These are phyloP conservation scores for Amphicarpaea edgeworthii DNA, from an alignment of 306 rosid genomes.

Conservation along the genomic window DNA sequence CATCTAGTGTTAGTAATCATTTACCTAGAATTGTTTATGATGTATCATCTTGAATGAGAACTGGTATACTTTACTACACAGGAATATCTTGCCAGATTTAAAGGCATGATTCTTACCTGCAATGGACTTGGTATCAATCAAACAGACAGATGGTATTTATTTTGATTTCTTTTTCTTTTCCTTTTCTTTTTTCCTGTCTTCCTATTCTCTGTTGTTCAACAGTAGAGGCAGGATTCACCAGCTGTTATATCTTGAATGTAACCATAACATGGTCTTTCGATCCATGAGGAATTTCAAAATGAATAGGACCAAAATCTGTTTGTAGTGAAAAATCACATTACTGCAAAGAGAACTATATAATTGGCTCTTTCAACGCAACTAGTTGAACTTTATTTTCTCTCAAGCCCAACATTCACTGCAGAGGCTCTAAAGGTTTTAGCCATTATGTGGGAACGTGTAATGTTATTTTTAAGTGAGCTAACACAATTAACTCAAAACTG, in stretches of 20 bases:
- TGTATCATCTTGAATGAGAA: slow-evolving; percentile 20
- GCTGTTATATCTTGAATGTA: slow-evolving; percentile 2
- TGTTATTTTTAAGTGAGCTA: not conserved
- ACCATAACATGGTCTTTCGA: not conserved
- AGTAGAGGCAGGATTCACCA: slow-evolving; percentile 10
- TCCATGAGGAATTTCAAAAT: slow-evolving; percentile 10
- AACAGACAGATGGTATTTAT: slow-evolving; percentile 58
- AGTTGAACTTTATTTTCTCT: slow-evolving; percentile 1
- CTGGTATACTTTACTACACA: slow-evolving; percentile 44
- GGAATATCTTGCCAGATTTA: slow-evolving; percentile 87
- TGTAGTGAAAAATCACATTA: not conserved
- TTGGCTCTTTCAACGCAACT: slow-evolving; percentile 10
- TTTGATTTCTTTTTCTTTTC: slow-evolving; percentile 21
- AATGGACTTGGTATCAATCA: slow-evolving; percentile 78
- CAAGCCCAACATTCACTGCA: not conserved
- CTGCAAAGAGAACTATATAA: not conserved
- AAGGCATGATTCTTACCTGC: slow-evolving; percentile 87
- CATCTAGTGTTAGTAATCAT: slow-evolving; percentile 7
- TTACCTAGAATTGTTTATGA: slow-evolving; percentile 25
- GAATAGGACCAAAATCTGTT: not conserved
- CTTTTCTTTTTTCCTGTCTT: slow-evolving; percentile 7
- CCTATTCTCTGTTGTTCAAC: not conserved
- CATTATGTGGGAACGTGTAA: not conserved
- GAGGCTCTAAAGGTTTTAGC: slow-evolving; percentile 14
- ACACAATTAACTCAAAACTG: not conserved